Evolutionary conservation across 805 yeast genomes (phyloP).

Genomic region (Candida pseudofarinosa): DNA sequence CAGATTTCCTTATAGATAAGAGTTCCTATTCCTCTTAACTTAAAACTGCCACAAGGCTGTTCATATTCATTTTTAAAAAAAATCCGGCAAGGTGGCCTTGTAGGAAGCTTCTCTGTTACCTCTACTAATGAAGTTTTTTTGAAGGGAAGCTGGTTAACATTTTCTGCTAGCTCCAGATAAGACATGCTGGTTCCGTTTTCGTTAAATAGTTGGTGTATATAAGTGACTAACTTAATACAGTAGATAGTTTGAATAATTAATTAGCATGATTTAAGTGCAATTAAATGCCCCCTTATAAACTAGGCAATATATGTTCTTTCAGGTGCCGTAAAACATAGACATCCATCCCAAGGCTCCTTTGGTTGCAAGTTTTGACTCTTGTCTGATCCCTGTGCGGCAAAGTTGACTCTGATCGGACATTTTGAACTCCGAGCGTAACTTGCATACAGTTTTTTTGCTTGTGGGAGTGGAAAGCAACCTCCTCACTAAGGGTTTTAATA

Average conservation of each 20-base stretch:
- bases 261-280: no score
- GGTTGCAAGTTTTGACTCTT: neutral
- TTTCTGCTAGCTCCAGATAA: neutral
- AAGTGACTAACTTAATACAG: no score
- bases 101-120: conserved; percentile 28
- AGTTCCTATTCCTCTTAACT: conserved; percentile 51
- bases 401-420: neutral
- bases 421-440: neutral
- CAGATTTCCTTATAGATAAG: conserved; percentile 33
- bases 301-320: neutral
- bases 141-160: conserved; percentile 14
- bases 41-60: conserved; percentile 56
- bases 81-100: conserved; percentile 37
- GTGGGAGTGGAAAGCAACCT: no score
- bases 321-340: neutral
- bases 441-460: neutral
- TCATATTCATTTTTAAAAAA: conserved; percentile 47
- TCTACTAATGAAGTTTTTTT: conserved; percentile 37
- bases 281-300: no score
- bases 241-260: no score
- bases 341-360: neutral
- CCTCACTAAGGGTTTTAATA: no score
- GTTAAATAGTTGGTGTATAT: no score
- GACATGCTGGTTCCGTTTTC: no score
- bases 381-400: neutral